phyloP scores from a whole-genome alignment of 306 rosid species.

The Morella rubra region DNA sequence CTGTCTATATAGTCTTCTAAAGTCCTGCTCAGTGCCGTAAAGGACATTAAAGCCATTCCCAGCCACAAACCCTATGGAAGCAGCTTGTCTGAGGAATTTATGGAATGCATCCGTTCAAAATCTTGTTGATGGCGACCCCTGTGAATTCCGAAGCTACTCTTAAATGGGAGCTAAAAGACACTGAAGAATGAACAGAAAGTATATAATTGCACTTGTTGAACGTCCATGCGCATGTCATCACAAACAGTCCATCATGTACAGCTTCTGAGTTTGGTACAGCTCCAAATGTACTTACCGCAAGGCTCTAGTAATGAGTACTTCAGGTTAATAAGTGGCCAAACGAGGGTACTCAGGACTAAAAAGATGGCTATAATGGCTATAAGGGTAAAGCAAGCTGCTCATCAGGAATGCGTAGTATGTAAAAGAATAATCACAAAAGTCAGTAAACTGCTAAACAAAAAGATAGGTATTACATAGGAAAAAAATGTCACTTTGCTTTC shows the following conservation, averaged over 20 bases:
- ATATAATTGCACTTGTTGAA: neutral
- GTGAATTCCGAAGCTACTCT: neutral
- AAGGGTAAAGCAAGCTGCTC: neutral
- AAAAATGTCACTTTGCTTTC: no score
- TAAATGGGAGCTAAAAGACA: neutral
- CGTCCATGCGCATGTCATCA: conserved; percentile 8
- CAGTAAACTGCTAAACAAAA: no score
- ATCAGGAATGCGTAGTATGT: no score
- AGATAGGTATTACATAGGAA: no score
- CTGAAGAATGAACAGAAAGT: neutral
- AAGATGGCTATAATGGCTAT: no score
- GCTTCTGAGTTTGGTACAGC: conserved; percentile 1
- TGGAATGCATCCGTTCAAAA: conserved; percentile 39
- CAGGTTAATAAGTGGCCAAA: no score
- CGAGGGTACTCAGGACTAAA: no score
- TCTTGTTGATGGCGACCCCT: conserved; percentile 44
- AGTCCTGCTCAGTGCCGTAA: conserved; percentile 9
- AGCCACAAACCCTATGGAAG: neutral
- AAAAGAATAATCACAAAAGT: no score
- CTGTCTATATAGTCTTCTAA: conserved; percentile 27
- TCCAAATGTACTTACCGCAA: conserved; percentile 17
- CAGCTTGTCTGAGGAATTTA: conserved; percentile 37
- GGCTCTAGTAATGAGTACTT: neutral
- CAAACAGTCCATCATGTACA: neutral
- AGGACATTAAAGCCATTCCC: conserved; percentile 30